Evolutionary conservation across 495 filamentous ascomycete genomes (phyloP), one percentile per base, ranked within the genome.

Genomic region (Beverwykella pulmonaria): DNA sequence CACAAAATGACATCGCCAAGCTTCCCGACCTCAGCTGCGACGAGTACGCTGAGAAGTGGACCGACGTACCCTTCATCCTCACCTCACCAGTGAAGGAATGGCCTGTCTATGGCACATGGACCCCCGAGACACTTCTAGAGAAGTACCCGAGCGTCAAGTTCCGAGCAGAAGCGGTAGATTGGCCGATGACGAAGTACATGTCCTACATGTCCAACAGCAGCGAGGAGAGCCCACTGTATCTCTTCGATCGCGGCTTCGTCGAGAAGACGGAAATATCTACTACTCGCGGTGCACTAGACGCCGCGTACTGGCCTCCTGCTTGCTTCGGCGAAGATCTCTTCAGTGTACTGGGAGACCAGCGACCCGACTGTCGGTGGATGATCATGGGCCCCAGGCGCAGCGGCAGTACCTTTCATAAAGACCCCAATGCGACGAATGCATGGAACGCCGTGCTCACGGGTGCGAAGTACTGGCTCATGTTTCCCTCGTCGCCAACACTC

Each of bases 401-500:
- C 72, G 94, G 94, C 19, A 96, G 92, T 71, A 96, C 93, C 8
- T 97, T 97, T 71, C 94, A 98, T 80, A 97, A 97, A 74, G 88
- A 90, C 66, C 87, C 87, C 0, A 90, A 89, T 73, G 86, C 82
- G 19, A 88, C 83, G 19, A 93, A 90, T 68, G 94, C 94, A 1
- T 98, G 94, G 94, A 98, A 98, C 74, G 93, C 94, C 0, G 93
- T 98, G 17, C 75, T 98, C 32, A 83, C 88, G 58, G 94, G 94
- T 17, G 87, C 89, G 20, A 98, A 98, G 75, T 98, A 98, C 80
- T 98, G 94, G 94, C 95, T 98, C 66, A 96, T 92, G 89, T 93
- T 97, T 81, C 86, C 94, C 50, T 79, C 88, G 0, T 81, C 82
- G 17, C 76, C 83, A 29, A 84, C 82, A 25, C 79, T 82, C 46